phyloP scores from a whole-genome alignment of 305 asterid genomes.

The Salvia sclarea region DNA sequence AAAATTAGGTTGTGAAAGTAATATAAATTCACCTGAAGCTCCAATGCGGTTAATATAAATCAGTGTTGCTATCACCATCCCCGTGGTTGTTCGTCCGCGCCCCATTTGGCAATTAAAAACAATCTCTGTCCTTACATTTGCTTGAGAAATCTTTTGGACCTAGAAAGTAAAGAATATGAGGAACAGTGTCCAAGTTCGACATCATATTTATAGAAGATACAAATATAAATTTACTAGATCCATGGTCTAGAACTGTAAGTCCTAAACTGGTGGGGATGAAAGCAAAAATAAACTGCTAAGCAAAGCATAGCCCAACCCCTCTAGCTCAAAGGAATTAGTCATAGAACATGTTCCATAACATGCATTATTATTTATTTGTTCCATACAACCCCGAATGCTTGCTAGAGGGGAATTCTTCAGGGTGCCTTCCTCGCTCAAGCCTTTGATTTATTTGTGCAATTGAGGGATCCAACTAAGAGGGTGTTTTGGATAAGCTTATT shows the following conservation, averaged over 20 bases:
- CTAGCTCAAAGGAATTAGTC: neutral
- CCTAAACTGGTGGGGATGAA: neutral
- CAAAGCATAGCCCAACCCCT: neutral
- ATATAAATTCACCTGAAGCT: slow-evolving; percentile 71
- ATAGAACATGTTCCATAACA: slow-evolving; percentile 1
- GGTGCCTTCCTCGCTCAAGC: slow-evolving; percentile 1
- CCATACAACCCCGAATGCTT: neutral
- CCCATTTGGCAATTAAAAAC: slow-evolving; percentile 99
- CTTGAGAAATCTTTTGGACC: slow-evolving; percentile 85
- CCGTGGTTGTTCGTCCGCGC: slow-evolving; percentile 97
- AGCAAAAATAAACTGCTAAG: slow-evolving; percentile 7
- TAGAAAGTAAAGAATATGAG: slow-evolving; percentile 34
- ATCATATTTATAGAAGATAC: slow-evolving; percentile 16
- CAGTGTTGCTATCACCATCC: slow-evolving; percentile 98
- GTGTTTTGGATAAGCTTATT: too few species aligned
- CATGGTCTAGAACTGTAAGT: neutral
- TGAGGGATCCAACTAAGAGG: too few species aligned
- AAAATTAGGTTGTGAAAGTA: slow-evolving; percentile 25
- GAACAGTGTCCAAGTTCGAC: slow-evolving; percentile 25
- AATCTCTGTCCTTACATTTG: slow-evolving; percentile 76
- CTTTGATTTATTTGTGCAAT: neutral
- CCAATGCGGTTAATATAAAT: slow-evolving; percentile 87
- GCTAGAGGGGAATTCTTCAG: neutral
- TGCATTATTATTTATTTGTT: slow-evolving; percentile 11
- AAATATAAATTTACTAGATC: neutral